Evolutionary conservation across 305 asterid genomes (phyloP).

Genomic region (Coffea humblotiana): DNA sequence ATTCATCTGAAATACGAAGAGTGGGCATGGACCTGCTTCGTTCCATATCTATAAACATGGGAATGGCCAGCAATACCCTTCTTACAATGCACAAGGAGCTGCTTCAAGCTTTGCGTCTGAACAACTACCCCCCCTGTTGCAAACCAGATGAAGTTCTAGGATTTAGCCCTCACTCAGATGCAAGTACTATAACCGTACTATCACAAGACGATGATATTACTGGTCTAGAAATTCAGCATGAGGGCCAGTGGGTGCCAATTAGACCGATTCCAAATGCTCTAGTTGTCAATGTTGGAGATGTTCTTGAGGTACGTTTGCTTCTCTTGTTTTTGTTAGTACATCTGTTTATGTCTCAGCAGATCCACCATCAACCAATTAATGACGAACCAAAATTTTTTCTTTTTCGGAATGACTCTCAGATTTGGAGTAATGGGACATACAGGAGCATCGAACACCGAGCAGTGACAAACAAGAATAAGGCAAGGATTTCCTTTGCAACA

Average conservation of each 20-base stretch:
- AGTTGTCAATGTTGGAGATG: slow-evolving; percentile 44
- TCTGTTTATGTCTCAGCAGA: neutral
- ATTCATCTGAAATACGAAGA: slow-evolving; percentile 31
- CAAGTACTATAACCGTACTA: slow-evolving; percentile 38
- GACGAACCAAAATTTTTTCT: too few relatives aligned
- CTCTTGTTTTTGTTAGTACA: neutral
- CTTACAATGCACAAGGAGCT: slow-evolving; percentile 31
- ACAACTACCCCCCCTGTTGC: slow-evolving; percentile 40
- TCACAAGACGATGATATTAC: slow-evolving; percentile 38
- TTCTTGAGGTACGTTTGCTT: slow-evolving; percentile 29
- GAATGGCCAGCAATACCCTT: slow-evolving; percentile 25
- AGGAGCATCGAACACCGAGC: slow-evolving; percentile 48
- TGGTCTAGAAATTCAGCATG: slow-evolving; percentile 39
- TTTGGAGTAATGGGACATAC: slow-evolving; percentile 51
- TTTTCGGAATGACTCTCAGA: slow-evolving; percentile 4
- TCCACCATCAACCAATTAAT: neutral
- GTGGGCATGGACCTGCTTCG: slow-evolving; percentile 32
- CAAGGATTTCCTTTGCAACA: neutral
- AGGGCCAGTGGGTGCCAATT: slow-evolving; percentile 40
- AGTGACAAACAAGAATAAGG: slow-evolving; percentile 20
- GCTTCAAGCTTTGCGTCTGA: slow-evolving; percentile 38
- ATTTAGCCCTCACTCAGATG: slow-evolving; percentile 49
- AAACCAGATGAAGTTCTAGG: slow-evolving; percentile 49
- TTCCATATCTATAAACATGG: slow-evolving; percentile 38
- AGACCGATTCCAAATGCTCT: slow-evolving; percentile 42